phyloP scores from a whole-genome alignment of 768 basidiomycete genomes.

The Boletus patriciae region DNA sequence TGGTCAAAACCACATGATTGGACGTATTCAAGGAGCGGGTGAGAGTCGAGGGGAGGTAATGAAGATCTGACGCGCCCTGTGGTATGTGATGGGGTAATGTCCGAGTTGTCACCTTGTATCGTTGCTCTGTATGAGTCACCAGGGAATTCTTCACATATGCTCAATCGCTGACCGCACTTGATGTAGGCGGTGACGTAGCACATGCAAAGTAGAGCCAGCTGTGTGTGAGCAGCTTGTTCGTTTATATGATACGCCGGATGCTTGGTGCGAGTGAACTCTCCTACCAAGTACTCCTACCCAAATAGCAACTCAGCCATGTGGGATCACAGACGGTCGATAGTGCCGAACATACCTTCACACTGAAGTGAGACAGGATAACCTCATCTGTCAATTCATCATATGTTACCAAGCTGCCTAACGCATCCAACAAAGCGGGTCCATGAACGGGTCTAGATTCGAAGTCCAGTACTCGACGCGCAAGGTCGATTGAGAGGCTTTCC shows the following conservation, averaged over 20 bases:
- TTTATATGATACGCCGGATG: background rate
- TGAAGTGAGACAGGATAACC: conserved; percentile 6
- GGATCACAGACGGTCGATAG: background rate
- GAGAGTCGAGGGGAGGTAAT: background rate
- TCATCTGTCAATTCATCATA: conserved; percentile 1
- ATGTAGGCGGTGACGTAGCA: conserved; percentile 1
- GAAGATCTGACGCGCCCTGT: background rate
- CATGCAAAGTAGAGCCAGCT: conserved; percentile 6
- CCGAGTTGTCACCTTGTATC: background rate
- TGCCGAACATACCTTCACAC: conserved; percentile 4
- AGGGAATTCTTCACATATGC: too few relatives aligned
- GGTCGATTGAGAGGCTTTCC: conserved; percentile 4
- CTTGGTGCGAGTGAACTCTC: background rate
- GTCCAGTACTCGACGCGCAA: background rate
- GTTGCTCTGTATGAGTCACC: too few relatives aligned
- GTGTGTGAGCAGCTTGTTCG: background rate
- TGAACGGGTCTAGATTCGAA: background rate
- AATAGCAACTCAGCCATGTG: background rate
- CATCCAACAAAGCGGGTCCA: background rate
- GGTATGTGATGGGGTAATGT: background rate
- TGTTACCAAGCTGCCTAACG: background rate
- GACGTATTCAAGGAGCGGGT: conserved; percentile 11
- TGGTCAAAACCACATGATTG: background rate
- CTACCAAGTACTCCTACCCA: conserved; percentile 8
- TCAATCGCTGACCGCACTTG: background rate